phyloP scores from a whole-genome alignment of 1,284 basidiomycete species.

The Bjerkandera adusta region DNA sequence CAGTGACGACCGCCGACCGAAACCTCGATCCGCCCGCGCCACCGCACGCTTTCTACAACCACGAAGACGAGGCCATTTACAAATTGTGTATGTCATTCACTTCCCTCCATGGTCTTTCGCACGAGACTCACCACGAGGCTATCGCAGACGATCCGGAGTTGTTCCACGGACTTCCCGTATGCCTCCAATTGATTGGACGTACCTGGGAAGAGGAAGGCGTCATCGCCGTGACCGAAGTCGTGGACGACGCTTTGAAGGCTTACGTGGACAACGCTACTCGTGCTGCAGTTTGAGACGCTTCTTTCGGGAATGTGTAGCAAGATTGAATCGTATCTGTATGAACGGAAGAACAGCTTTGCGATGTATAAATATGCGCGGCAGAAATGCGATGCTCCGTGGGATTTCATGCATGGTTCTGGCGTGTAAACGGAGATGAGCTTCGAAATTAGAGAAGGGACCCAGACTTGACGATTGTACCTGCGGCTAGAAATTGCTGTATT shows the following conservation, averaged over 20 bases:
- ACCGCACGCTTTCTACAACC: slow-evolving; percentile 36
- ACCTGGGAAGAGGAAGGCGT: slow-evolving; percentile 52
- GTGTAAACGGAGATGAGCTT: too few species aligned
- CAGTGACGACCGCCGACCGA: slow-evolving; percentile 39
- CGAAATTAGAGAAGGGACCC: too few species aligned
- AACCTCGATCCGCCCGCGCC: slow-evolving; percentile 27
- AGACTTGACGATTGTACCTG: too few species aligned
- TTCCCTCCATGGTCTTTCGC: neutral
- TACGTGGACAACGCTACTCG: too few species aligned
- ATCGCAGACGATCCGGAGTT: slow-evolving; percentile 44
- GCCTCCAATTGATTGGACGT: slow-evolving; percentile 47
- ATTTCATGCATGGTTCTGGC: too few species aligned
- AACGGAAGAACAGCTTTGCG: too few species aligned
- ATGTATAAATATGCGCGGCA: too few species aligned
- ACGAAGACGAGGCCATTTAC: slow-evolving; percentile 42
- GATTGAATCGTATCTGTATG: too few species aligned
- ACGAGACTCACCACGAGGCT: neutral
- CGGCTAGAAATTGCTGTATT: too few species aligned
- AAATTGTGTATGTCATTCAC: slow-evolving; percentile 39
- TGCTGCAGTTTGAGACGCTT: too few species aligned
- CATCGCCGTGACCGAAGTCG: slow-evolving; percentile 37
- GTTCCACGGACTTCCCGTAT: slow-evolving; percentile 45
- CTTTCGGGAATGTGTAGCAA: too few species aligned
- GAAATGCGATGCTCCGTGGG: too few species aligned
- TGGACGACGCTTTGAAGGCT: slow-evolving; percentile 32